Evolutionary conservation across 495 filamentous ascomycete genomes (phyloP), one percentile per base, ranked within the genome.

Genomic region (Annulohypoxylon bovei): DNA sequence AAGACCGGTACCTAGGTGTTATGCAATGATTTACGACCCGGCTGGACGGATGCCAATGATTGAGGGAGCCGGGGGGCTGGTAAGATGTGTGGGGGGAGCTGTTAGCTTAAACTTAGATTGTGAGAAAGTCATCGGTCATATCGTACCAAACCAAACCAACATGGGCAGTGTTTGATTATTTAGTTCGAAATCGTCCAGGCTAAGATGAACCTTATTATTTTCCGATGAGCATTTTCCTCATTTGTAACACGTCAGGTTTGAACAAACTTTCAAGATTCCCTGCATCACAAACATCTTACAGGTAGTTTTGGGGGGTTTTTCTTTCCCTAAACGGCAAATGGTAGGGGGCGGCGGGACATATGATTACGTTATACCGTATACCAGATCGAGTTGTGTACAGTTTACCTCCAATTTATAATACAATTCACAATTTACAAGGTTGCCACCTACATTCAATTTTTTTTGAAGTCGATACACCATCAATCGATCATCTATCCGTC

Each of bases 21-120:
- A 50, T 40, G 35, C 55, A 71, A 63, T 71, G 57, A 64, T 67
- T 67, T 64, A 60, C 68, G 69, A 59, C 69, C 69, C 69, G 69
- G 63, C 32, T 22, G 69, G 22, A 60, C 25, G 69, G 69, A 33
- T 59, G 39, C 69, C 58, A 72, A 66, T 72, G 35, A 56, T 60
- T 60, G 59, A 64, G 27, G 9, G 69, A 67, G 69, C 69, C 69
- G 64, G 46, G 63, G 69, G 64, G 40, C 42, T 53, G 69, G 69
- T 58, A 67, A 63, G 63, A 33, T 62, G 30, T 52, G 62, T 71
- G 68, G 61, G 68, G 67, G 56, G 28, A 60, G 35, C 35, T 58
- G 44, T 46, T 59, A 59, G 55, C 63, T 60, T 32, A 49, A 23
- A 37, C 12, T 61, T 60, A 27, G 23, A 22, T 59, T 44, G 4